Base-by-base conservation (phyloP, 805 yeast species). In the Metschnikowia shivogae region DNA sequence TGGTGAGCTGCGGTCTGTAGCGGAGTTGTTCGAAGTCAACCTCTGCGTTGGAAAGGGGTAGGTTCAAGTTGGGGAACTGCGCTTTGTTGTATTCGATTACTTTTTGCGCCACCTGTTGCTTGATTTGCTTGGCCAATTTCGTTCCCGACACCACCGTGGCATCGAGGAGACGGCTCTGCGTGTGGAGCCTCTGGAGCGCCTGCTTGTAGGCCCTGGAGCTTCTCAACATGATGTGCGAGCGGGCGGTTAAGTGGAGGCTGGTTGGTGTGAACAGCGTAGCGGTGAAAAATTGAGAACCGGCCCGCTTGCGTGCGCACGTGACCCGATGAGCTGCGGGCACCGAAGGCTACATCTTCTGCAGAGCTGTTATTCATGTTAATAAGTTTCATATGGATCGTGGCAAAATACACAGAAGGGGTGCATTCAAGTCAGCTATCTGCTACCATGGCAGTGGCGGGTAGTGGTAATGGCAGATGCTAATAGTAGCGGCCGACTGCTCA, bases 1-100 rank as follows among this genome's bases (percentile, higher is more conserved):
- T 89, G 33, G 87, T 82, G 57, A 92, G 73, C 44, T 77, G 75
- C 7, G 98, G 97, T 49, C 74, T 70, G 69, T 88, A 88, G 44
- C 59, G 63, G 46, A 71, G 61, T 36, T 51, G 54, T 34, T 62
- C 67, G 38, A 65, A 65, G 12, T 51, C 49, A 10, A 55, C 56
- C 29, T 50, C 53, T 4, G 42, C 47, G 37, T 50, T 52, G 22
- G 47, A 44, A 13, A 52, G 44, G 12, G 56, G 56, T 31, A 50
- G 45, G n/a, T 42, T 45, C 44, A 50, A 36, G 12, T 52, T 54
- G 5, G 59, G 56, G 38, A 48, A 64, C 37, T 67, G 64, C 12
- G 54, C 56, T 38, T 60, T 53, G 56, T 72, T 71, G 52, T 61
- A 68, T 28, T 59, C 56, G 17, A 70, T 51, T 6, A 72, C 75